Evolutionary conservation across 768 basidiomycete species (phyloP).

Genomic region (Candolleomyces eurysporus): DNA sequence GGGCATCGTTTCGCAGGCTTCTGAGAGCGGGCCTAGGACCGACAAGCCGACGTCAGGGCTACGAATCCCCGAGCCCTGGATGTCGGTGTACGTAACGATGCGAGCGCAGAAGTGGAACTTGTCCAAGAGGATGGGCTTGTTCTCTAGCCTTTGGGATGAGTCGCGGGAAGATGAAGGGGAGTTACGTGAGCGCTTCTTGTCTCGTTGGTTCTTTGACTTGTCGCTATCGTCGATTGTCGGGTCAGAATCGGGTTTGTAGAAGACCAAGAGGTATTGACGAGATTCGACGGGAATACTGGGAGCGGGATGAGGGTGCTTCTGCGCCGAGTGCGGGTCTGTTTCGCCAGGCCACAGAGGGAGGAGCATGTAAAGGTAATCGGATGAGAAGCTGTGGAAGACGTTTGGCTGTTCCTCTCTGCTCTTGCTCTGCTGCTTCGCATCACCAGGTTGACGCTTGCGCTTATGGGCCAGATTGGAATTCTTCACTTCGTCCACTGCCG

Average conservation of each 20-base stretch:
- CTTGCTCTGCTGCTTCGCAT: constrained; percentile 15
- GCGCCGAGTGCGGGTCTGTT: constrained; percentile 47
- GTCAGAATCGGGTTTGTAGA: constrained; percentile 51
- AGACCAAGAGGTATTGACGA: constrained; percentile 74
- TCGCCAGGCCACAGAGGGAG: constrained; percentile 83
- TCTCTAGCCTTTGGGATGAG: constrained; percentile 30
- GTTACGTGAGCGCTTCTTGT: constrained; percentile 44
- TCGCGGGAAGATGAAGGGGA: constrained; percentile 38
- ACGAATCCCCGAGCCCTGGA: constrained; percentile 71
- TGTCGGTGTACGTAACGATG: constrained; percentile 67
- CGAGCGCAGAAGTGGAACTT: constrained; percentile 76
- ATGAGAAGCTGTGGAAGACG: constrained; percentile 60
- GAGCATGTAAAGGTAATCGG: constrained; percentile 77
- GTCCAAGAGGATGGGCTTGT: constrained; percentile 51
- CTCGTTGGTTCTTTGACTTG: constrained; percentile 30
- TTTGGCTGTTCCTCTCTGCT: constrained; percentile 24
- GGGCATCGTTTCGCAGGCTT: constrained; percentile 49
- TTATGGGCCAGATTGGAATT: constrained; percentile 14
- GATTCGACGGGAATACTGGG: constrained; percentile 47
- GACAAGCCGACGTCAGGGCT: constrained; percentile 70
- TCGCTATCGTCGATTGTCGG: constrained; percentile 11
- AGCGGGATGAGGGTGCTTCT: constrained; percentile 26
- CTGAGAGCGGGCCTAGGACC: constrained; percentile 57
- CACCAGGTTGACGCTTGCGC: constrained; percentile 12
- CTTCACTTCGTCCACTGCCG: constrained; percentile 42